Conservation (phyloP, 2,329 filamentous ascomycete genomes). For the Pleurostoma richardsiae region DNA sequence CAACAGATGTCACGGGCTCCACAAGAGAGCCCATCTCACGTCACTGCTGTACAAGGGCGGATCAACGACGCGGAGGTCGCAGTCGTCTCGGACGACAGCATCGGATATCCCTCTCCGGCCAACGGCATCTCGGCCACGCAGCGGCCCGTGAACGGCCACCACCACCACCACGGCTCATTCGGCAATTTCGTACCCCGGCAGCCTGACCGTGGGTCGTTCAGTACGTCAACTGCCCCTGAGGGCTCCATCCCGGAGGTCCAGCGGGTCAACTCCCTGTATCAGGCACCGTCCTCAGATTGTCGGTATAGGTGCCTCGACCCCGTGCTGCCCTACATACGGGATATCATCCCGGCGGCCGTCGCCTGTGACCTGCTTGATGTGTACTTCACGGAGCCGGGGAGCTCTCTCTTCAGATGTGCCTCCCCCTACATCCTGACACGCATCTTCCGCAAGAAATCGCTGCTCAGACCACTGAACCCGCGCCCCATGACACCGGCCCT, state of each 20-base stretch:
- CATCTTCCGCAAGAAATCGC: constrained; percentile 37
- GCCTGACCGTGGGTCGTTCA: constrained; percentile 10
- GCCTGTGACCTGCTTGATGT: constrained; percentile 43
- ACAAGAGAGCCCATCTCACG: constrained; percentile 5
- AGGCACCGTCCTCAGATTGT: constrained; percentile 21
- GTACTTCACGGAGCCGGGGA: constrained; percentile 38
- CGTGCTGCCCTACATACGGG: constrained; percentile 29
- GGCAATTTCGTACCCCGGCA: constrained; percentile 1
- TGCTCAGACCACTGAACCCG: constrained; percentile 32
- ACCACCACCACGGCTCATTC: constrained; percentile 1
- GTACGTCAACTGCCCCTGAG: constrained; percentile 12
- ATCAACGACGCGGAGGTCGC: constrained; percentile 11
- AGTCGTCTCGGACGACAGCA: constrained; percentile 19
- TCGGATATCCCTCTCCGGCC: constrained; percentile 19
- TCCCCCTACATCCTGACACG: constrained; percentile 43
- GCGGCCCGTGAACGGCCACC: no score
- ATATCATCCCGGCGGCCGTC: constrained; percentile 31
- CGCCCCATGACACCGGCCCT: constrained; percentile 36
- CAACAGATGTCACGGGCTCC: constrained; percentile 1
- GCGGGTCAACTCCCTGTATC: constrained; percentile 14
- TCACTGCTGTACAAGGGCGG: constrained; percentile 1
- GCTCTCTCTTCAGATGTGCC: constrained; percentile 33
- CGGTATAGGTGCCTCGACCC: constrained; percentile 35
- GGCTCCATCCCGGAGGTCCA: constrained; percentile 10
- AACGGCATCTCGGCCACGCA: constrained; percentile 5